Conservation (phyloP, 2,329 filamentous ascomycete species). For the Calonectria multiphialidica region DNA sequence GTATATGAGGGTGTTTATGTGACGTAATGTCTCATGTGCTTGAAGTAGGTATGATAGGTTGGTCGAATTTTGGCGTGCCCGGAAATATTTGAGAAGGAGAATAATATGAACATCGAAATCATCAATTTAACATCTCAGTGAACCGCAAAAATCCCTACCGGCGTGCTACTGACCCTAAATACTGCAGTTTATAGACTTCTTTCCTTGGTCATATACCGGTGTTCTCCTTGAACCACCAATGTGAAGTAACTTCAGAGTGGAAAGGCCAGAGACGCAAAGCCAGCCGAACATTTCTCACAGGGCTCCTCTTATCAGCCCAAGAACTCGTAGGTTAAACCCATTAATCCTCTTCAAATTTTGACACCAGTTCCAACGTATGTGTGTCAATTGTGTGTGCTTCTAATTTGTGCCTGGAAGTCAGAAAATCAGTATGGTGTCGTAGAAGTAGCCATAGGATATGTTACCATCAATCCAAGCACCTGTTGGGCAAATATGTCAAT, state of each 20-base stretch:
- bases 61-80: too few relatives aligned
- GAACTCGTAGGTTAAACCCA: neutral
- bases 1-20: too few relatives aligned
- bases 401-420: too few relatives aligned
- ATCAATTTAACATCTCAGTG: too few relatives aligned
- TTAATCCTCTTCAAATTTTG: neutral
- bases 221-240: neutral
- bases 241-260: neutral
- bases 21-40: too few relatives aligned
- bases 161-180: too few relatives aligned
- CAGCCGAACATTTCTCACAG: neutral
- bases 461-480: too few relatives aligned
- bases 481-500: neutral
- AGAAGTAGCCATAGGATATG: neutral
- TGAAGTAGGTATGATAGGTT: too few relatives aligned
- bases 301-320: neutral
- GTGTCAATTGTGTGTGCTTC: neutral
- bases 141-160: too few relatives aligned
- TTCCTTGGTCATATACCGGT: neutral
- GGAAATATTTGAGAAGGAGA: too few relatives aligned
- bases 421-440: too few relatives aligned
- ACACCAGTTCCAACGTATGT: neutral
- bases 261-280: neutral
- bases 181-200: neutral
- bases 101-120: too few relatives aligned